Evolutionary conservation across 192 early-diverging fungal species (phyloP).

Genomic region (Haplosporangium gracile): DNA sequence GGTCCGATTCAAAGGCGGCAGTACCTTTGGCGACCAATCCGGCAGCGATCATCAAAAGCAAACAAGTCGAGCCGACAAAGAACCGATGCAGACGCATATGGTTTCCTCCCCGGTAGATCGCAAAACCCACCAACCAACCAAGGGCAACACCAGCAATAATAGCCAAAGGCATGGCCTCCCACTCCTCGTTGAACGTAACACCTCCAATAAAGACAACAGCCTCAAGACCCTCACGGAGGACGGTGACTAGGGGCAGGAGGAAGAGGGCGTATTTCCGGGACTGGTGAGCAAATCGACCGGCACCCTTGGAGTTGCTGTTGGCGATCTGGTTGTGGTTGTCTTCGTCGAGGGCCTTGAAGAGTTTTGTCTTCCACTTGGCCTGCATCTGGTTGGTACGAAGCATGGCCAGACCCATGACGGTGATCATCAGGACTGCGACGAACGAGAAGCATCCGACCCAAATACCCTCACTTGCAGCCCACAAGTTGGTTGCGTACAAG

Average conservation of each 20-base stretch:
- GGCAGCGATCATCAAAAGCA: constrained; percentile 85
- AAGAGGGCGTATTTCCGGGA: constrained; percentile 79
- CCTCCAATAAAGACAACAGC: constrained; percentile 91
- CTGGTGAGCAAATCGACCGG: background rate
- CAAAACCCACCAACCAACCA: constrained; percentile 76
- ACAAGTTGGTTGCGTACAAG: constrained; percentile 39
- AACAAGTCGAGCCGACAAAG: constrained; percentile 77
- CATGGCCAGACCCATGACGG: constrained; percentile 87
- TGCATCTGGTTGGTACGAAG: constrained; percentile 77
- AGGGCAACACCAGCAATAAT: constrained; percentile 75
- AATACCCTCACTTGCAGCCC: constrained; percentile 72
- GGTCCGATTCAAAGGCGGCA: constrained; percentile 76
- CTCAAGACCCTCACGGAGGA: constrained; percentile 90
- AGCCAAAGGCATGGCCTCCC: constrained; percentile 83
- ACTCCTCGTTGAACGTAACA: constrained; percentile 73
- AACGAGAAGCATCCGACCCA: constrained; percentile 72
- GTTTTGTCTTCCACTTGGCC: constrained; percentile 82
- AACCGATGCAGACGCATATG: constrained; percentile 80
- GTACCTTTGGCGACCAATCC: constrained; percentile 82
- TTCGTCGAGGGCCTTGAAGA: constrained; percentile 63
- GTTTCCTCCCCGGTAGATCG: constrained; percentile 81
- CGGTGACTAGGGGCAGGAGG: constrained; percentile 86
- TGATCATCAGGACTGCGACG: constrained; percentile 84
- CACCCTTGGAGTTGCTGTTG: constrained; percentile 6
- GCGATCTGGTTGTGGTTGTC: constrained; percentile 37